Base-by-base conservation (phyloP, 768 basidiomycete species). In the Trametes meyenii region DNA sequence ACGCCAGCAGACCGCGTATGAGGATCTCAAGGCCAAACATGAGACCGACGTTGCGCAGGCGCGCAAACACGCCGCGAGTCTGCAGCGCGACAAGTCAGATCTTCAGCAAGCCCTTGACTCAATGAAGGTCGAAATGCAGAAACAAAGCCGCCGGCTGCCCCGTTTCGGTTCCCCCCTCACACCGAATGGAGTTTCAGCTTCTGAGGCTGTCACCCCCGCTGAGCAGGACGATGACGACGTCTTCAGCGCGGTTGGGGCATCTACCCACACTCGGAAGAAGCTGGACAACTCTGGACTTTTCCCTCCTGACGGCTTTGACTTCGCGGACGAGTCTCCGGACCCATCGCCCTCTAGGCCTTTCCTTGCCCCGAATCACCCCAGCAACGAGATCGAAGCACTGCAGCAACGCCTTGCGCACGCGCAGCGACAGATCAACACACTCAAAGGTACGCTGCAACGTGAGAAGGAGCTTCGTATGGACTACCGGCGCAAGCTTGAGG, bases 1-100 rank as follows among this genome's bases (percentile, higher is more conserved):
- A 63, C 85, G 88, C 26, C 80, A 92, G 49, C 80, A 83, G 63
- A 76, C 75, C 45, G 70, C 81, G 5, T 74, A 89, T 21, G 86
- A 88, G 48, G 91, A 93, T 53, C 78, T 94, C 72, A 93, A 91
- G 71, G 82, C 85, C 55, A 96, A 94, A 73, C 95, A 98, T 70
- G 96, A 98, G 76, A 94, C 94, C 14, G 94, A 97, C 64, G 84
- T 98, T 60, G 97, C 96, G 3, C 89, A 92, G 62, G 91, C 93
- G 67, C 84, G 95, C 49, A 92, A 92, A 74, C 85, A 89, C 56
- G 87, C 90, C 1, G 96, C 96, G 1, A 88, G 90, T 24, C 81
- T 98, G 24, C 87, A 89, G 67, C 84, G 96, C 63, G 97, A 99
- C 73, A 96, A 96, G 78, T 88, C 86, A 26, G 96, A 99, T 67